Evolutionary conservation across 331 rosid species (phyloP).

Genomic region (Rhamnella rubrinervis): DNA sequence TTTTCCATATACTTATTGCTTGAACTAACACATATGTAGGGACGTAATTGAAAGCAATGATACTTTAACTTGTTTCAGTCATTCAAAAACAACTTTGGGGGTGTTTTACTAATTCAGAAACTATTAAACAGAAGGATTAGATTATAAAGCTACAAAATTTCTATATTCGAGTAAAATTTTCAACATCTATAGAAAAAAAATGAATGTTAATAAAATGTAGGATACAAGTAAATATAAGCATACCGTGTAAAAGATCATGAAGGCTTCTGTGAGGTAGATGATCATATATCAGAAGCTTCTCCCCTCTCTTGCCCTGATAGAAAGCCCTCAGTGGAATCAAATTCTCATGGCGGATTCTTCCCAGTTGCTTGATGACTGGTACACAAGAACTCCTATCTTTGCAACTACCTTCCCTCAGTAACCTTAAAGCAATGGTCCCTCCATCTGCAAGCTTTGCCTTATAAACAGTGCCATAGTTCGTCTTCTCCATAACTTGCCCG

Average conservation of each 20-base stretch:
- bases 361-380: slow-evolving; percentile 76
- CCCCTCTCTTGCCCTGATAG: slow-evolving; percentile 97
- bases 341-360: slow-evolving; percentile 86
- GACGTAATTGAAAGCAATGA: background rate
- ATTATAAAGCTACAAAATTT: background rate
- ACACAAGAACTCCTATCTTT: slow-evolving; percentile 75
- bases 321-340: slow-evolving; percentile 95
- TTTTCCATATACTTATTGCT: background rate
- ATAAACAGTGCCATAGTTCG: slow-evolving; percentile 88
- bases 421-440: slow-evolving; percentile 76
- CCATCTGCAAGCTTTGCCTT: slow-evolving; percentile 98
- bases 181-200: background rate
- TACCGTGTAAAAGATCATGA: slow-evolving; percentile 88
- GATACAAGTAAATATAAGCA: slow-evolving; percentile 17
- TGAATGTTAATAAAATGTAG: slow-evolving; percentile 5
- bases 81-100: background rate
- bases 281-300: slow-evolving; percentile 91
- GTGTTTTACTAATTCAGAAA: background rate
- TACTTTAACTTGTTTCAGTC: background rate
- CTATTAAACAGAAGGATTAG: background rate
- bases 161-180: background rate
- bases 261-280: slow-evolving; percentile 69
- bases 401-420: slow-evolving; percentile 92
- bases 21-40: background rate
- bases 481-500: slow-evolving; percentile 97